Base-by-base conservation (phyloP, 2,329 filamentous ascomycete species). In the Sarocladium kiliense region DNA sequence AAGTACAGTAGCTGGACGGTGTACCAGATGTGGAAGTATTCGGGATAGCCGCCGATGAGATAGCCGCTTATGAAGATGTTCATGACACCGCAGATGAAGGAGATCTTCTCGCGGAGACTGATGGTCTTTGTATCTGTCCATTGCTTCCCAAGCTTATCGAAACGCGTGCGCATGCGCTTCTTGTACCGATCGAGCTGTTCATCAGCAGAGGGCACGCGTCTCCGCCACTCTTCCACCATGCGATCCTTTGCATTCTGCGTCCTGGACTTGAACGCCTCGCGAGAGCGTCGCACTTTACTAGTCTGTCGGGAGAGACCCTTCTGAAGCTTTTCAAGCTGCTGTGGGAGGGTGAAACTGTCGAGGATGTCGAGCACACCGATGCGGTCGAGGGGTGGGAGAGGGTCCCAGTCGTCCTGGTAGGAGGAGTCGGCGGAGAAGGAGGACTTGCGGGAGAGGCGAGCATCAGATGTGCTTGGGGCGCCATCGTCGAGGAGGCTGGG, bases 61-160 rank as follows among this genome's bases (percentile, higher is more conserved):
- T 96, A 97, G 56, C 93, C 94, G 61, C 91, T 96, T 68, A 97
- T 85, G 72, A 99, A 96, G 69, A 99, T 94, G 73, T 99, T 99
- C 74, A 97, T 84, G 62, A 97, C 92, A 64, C 91, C 94, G 58
- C 86, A 93, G 59, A 99, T 97, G 71, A 99, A 99, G 5, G 93
- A 92, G 50, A 95, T 77, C 78, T 99, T 99, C 74, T 99, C 94
- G 57, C 92, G 86, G 51, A 89, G 72, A 1, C 91, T 97, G 63
- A 99, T 91, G 9, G 85, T 86, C 65, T 91, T 91, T 18, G 89
- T 90, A 66, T 96, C 89, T 66, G 89, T 94, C 92, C 93, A 99
- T 65, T 85, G 85, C 61, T 80, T 83, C 58, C 87, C 88, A 32
- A 97, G 79, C 61, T 90, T 88, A 64, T 97, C 92, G n/a, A 97